A percentile compares a stretch with the other conserved stretches of the same genome.
Evolutionary conservation across 768 basidiomycete species (phyloP).

Genomic region (Tylopilus subfusipes): DNA sequence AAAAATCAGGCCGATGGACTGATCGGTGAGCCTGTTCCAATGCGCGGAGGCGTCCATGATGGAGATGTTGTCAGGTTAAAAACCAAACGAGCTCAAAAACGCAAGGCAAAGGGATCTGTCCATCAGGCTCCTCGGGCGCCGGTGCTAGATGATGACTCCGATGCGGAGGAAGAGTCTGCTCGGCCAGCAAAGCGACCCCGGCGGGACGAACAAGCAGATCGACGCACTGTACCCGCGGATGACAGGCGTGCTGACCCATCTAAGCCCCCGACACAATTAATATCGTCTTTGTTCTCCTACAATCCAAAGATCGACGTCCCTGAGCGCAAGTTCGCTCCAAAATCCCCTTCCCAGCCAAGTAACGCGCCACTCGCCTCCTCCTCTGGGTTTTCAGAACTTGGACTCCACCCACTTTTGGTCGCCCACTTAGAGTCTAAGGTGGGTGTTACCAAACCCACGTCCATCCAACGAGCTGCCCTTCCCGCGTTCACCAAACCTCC

Average conservation of each 20-base stretch:
- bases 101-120: slow-evolving; percentile 42
- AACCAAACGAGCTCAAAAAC: slow-evolving; percentile 66
- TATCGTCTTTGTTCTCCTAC: slow-evolving; percentile 86
- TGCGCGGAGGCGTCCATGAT: background rate
- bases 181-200: slow-evolving; percentile 51
- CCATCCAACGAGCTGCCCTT: slow-evolving; percentile 76
- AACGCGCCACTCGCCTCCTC: slow-evolving; percentile 79
- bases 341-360: slow-evolving; percentile 50
- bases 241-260: slow-evolving; percentile 20
- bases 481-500: slow-evolving; percentile 53
- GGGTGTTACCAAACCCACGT: slow-evolving; percentile 80
- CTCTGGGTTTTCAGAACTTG: slow-evolving; percentile 78
- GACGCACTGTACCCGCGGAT: slow-evolving; percentile 14
- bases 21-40: slow-evolving; percentile 53
- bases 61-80: slow-evolving; percentile 50
- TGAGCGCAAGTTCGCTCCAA: slow-evolving; percentile 21
- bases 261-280: slow-evolving; percentile 53
- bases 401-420: slow-evolving; percentile 76
- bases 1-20: slow-evolving; percentile 72
- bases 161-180: slow-evolving; percentile 16
- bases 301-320: slow-evolving; percentile 67
- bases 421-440: slow-evolving; percentile 78
- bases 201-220: slow-evolving; percentile 20
- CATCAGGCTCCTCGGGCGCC: slow-evolving; percentile 14
- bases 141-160: slow-evolving; percentile 18